Percentiles rank a stretch among this genome's conserved stretches.
phyloP scores from a whole-genome alignment of 306 rosid genomes.

The Lathyrus aphaca region DNA sequence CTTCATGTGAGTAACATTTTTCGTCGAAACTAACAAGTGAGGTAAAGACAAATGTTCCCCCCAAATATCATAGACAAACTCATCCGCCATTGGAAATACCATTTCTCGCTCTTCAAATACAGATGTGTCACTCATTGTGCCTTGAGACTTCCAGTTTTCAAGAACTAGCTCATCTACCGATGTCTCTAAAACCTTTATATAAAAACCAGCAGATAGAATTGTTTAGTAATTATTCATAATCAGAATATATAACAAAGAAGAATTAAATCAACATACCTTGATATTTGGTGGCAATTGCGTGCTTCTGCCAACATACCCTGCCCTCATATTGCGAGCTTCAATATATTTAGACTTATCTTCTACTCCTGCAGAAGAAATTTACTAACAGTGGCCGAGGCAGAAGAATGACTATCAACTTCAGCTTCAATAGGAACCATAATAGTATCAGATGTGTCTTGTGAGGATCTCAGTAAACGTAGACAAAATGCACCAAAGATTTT shows the following conservation, averaged over 20 bases:
- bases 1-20: slow-evolving; percentile 56
- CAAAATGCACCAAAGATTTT: slow-evolving; percentile 77
- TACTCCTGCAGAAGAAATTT: slow-evolving; percentile 53
- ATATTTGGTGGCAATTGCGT: slow-evolving; percentile 40
- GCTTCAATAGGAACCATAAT: slow-evolving; percentile 86
- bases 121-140: slow-evolving; percentile 56
- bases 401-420: slow-evolving; percentile 50
- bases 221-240: slow-evolving; percentile 26
- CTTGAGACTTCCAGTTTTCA: slow-evolving; percentile 84
- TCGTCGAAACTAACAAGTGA: slow-evolving; percentile 59
- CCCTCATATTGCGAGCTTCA: slow-evolving; percentile 46
- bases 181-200: slow-evolving; percentile 53
- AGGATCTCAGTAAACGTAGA: slow-evolving; percentile 71
- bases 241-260: neutral
- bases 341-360: slow-evolving; percentile 45
- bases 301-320: slow-evolving; percentile 45
- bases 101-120: slow-evolving; percentile 77
- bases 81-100: slow-evolving; percentile 64
- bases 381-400: slow-evolving; percentile 40
- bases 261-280: slow-evolving; percentile 53
- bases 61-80: slow-evolving; percentile 93
- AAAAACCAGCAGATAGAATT: slow-evolving; percentile 39
- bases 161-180: slow-evolving; percentile 75
- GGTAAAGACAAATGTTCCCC: slow-evolving; percentile 85
- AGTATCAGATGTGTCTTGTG: slow-evolving; percentile 66